These are phyloP conservation scores for Lepiota subincarnata DNA, from an alignment of 768 basidiomycete species.

Conservation along the genomic window DNA sequence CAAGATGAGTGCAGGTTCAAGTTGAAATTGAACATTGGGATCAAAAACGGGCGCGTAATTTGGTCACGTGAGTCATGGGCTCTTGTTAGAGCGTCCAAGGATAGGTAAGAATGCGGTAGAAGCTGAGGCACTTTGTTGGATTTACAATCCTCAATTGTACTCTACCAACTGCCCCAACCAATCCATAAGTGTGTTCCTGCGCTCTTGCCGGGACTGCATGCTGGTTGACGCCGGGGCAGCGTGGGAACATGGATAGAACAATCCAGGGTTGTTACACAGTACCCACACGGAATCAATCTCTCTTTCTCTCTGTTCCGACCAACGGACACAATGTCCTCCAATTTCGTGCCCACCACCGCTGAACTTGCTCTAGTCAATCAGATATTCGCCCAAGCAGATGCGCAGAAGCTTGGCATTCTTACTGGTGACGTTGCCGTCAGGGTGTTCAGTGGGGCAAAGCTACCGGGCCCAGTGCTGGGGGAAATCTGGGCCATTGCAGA, in stretches of 20 bases:
- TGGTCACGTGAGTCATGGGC: slow-evolving; percentile 5
- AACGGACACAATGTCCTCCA: slow-evolving; percentile 36
- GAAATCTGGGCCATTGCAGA: slow-evolving; percentile 95
- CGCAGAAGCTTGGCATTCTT: slow-evolving; percentile 76
- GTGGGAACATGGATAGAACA: slow-evolving; percentile 9
- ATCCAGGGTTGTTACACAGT: neutral
- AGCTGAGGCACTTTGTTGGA: neutral
- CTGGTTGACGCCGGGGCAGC: neutral
- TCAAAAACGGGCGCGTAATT: neutral
- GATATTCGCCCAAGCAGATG: slow-evolving; percentile 71
- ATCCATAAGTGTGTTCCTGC: too few relatives aligned
- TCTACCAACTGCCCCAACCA: too few relatives aligned
- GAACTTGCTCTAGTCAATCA: slow-evolving; percentile 62
- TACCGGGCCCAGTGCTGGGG: slow-evolving; percentile 73
- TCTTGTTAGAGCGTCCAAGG: neutral
- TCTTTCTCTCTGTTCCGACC: slow-evolving; percentile 10
- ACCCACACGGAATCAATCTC: slow-evolving; percentile 14
- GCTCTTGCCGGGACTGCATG: too few relatives aligned
- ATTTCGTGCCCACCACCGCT: slow-evolving; percentile 42
- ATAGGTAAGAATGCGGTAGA: too few relatives aligned
- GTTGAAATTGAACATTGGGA: slow-evolving; percentile 8
- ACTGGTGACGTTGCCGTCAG: slow-evolving; percentile 90
- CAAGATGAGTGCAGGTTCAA: slow-evolving; percentile 17
- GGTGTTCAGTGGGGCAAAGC: slow-evolving; percentile 79
- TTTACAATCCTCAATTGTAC: too few relatives aligned